Evolutionary conservation across 2,329 filamentous ascomycete species (phyloP).

Genomic region (Cercospora canescens): DNA sequence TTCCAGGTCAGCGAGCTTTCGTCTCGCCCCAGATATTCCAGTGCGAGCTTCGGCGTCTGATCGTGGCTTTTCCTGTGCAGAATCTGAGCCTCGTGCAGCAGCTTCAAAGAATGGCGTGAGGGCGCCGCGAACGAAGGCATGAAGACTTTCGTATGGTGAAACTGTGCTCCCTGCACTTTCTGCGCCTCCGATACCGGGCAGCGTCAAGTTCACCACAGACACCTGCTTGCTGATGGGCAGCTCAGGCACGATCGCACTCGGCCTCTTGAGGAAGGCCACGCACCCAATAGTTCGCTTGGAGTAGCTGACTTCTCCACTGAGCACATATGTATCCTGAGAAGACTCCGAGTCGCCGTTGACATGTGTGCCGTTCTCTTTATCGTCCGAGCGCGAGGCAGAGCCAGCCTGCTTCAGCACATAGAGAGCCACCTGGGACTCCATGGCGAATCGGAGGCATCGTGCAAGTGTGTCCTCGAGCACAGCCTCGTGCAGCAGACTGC

Average conservation of each 20-base stretch:
- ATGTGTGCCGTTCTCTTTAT: slow-evolving; percentile 50
- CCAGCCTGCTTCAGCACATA: slow-evolving; percentile 82
- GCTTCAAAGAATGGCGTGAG: slow-evolving; percentile 97
- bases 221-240: slow-evolving; percentile 84
- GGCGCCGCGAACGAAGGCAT: slow-evolving; percentile 87
- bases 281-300: slow-evolving; percentile 79
- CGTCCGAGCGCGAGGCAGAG: slow-evolving; percentile 38
- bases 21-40: slow-evolving; percentile 95
- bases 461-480: slow-evolving; percentile 78
- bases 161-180: slow-evolving; percentile 52
- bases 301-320: slow-evolving; percentile 79
- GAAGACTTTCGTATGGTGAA: slow-evolving; percentile 88
- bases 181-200: slow-evolving; percentile 66
- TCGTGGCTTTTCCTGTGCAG: slow-evolving; percentile 65
- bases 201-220: slow-evolving; percentile 88
- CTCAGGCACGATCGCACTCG: slow-evolving; percentile 80
- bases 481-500: slow-evolving; percentile 76
- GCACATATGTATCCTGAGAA: slow-evolving; percentile 67
- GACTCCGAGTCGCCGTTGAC: slow-evolving; percentile 31
- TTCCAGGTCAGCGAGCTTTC: slow-evolving; percentile 92
- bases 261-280: slow-evolving; percentile 86
- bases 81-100: slow-evolving; percentile 80
- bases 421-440: slow-evolving; percentile 81
- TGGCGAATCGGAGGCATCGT: slow-evolving; percentile 84
- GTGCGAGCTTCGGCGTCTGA: slow-evolving; percentile 88